Percentiles rank a stretch among this genome's conserved stretches.
Evolutionary conservation across 2,329 filamentous ascomycete genomes (phyloP).

Genomic region (Colletotrichum cuscutae): DNA sequence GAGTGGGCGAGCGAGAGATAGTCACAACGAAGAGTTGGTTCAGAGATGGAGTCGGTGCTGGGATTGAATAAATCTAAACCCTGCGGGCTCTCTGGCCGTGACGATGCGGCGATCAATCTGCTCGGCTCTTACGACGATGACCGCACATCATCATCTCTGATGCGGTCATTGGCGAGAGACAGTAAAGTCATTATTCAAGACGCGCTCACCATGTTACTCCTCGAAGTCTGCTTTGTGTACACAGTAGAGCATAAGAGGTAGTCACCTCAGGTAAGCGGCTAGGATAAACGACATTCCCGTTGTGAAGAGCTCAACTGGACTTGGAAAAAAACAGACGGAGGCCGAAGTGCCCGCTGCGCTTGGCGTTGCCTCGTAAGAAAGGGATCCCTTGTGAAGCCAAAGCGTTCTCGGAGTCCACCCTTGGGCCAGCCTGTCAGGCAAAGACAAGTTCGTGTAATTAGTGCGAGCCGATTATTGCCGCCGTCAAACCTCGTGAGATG

Average conservation of each 20-base stretch:
- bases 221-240: too few relatives aligned
- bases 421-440: not conserved
- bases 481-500: not conserved
- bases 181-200: not conserved
- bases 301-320: not conserved
- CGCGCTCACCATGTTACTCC: too few relatives aligned
- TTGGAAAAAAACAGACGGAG: not conserved
- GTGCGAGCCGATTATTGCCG: slow-evolving; percentile 16
- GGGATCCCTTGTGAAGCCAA: slow-evolving; percentile 9
- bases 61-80: slow-evolving; percentile 11
- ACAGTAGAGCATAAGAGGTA: not conserved
- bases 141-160: not conserved
- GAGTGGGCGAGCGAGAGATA: not conserved
- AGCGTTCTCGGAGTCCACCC: not conserved
- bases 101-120: not conserved
- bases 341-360: not conserved
- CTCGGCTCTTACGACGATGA: not conserved
- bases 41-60: not conserved
- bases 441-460: too few relatives aligned
- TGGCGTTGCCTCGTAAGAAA: slow-evolving; percentile 1
- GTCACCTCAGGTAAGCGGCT: not conserved
- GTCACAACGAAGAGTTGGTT: not conserved
- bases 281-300: not conserved
- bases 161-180: not conserved
- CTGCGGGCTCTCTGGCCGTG: not conserved